Percentiles rank a stretch among this genome's conserved stretches.
Evolutionary conservation across 352 stramenopile species (phyloP).

Genomic region (Phytophthora crassamura): DNA sequence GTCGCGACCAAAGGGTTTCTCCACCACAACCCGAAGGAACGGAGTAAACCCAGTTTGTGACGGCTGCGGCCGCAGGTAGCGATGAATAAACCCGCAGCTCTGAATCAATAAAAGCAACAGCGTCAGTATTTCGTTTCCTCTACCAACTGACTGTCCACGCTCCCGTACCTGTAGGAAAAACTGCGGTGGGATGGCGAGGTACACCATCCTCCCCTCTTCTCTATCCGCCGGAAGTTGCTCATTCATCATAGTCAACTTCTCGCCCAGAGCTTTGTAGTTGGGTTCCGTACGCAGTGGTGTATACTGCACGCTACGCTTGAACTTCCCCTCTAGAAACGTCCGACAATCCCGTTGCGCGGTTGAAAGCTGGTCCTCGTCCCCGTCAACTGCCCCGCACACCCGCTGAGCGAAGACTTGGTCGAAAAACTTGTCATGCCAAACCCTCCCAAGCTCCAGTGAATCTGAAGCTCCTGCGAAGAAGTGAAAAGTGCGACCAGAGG

Average conservation of each 20-base stretch:
- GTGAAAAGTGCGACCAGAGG: conserved; percentile 17
- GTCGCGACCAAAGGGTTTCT: conserved; percentile 85
- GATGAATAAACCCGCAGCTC: conserved; percentile 43
- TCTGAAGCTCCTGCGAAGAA: conserved; percentile 60
- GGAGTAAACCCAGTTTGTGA: neutral
- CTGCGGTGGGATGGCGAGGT: conserved; percentile 78
- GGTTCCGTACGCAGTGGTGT: conserved; percentile 39
- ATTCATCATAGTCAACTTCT: conserved; percentile 17
- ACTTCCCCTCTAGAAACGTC: conserved; percentile 42
- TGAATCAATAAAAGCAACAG: conserved; percentile 6
- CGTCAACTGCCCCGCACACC: conserved; percentile 40
- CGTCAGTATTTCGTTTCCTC: neutral
- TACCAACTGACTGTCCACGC: neutral
- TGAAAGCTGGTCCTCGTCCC: neutral
- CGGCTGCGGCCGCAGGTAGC: conserved; percentile 34
- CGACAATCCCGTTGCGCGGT: conserved; percentile 24
- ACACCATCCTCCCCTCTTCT: conserved; percentile 65
- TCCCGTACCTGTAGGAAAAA: conserved; percentile 63
- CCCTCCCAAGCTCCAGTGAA: conserved; percentile 25
- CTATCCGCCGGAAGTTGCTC: neutral
- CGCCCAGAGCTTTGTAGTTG: conserved; percentile 42
- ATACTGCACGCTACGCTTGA: conserved; percentile 56
- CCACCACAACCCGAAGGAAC: conserved; percentile 78
- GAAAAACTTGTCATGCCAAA: conserved; percentile 54
- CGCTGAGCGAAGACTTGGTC: conserved; percentile 33